Base-by-base conservation (phyloP, 2,329 filamentous ascomycete species). In the Aspergillus floridensis region DNA sequence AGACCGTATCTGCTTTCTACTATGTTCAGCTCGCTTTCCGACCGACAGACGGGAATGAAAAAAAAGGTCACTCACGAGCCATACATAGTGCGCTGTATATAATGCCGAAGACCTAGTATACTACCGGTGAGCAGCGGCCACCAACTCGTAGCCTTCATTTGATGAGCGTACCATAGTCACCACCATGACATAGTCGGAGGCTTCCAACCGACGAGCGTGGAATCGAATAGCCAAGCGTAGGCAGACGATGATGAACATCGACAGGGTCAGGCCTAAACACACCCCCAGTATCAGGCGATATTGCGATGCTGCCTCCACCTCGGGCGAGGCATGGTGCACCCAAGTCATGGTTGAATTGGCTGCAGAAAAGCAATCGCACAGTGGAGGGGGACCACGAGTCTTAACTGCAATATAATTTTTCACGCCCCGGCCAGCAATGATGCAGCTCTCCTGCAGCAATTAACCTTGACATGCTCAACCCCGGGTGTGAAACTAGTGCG, bases 1-100 rank as follows among this genome's bases (percentile, higher is more conserved):
- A 85, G 74, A 19, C 82, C 82, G 60, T 81, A 84, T 69, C 79
- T 77, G 4, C 81, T 83, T 72, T 85, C 81, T 82, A 62, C 7
- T 5, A n/a, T 8, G 2, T 24, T 57, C 14, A 62, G 65, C 50
- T 55, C 38, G 47, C 19, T n/a, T n/a, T n/a, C 26, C 11, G 26
- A 50, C 16, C 50, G 19, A n/a, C 21, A 1, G 26, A 29, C 29
- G 7, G 48, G 10, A 11, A 11, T 10, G 14, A 22, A 22, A 11
- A n/a, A 4, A 1, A 35, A 35, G 12, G 32, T 35, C 32, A 59
- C 80, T 60, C 73, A 82, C 80, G 81, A 24, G 76, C 71, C 32
- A 84, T 83, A 60, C 80, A 83, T 3, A 84, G 71, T 5, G 75
- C 72, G 6, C 79, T 81, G 66, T 84, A 84, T 5, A 79, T 66